Evolutionary conservation across 164 flowering plant genomes (phyloP).

Genomic region (Nymphaea thermarum): DNA sequence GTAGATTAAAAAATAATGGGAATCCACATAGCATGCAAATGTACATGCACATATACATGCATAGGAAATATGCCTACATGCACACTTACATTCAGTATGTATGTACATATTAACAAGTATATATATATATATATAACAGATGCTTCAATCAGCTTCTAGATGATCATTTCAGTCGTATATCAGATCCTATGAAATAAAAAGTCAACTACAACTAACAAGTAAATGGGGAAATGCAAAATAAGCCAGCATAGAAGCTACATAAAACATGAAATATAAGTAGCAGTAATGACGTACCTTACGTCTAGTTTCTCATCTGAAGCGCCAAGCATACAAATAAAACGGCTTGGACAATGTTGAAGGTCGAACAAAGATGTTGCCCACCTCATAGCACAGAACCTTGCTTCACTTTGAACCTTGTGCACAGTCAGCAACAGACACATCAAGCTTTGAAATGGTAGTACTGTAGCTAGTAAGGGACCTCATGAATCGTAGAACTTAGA

Average conservation of each 20-base stretch:
- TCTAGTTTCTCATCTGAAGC: slow-evolving; percentile 85
- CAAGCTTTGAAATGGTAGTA: not conserved
- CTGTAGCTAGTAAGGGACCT: not conserved
- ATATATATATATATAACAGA: too few relatives aligned
- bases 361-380: slow-evolving; percentile 90
- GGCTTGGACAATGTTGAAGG: slow-evolving; percentile 80
- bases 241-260: not conserved
- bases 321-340: slow-evolving; percentile 89
- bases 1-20: too few relatives aligned
- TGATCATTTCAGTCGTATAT: too few relatives aligned
- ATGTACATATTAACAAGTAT: not conserved
- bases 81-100: not conserved
- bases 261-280: too few relatives aligned
- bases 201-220: not conserved
- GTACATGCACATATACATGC: not conserved
- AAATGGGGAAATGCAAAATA: not conserved
- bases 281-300: slow-evolving; percentile 43
- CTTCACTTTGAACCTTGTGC: slow-evolving; percentile 82
- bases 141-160: too few relatives aligned
- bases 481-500: not conserved
- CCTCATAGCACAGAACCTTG: slow-evolving; percentile 88
- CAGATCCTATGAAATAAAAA: not conserved
- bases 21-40: too few relatives aligned
- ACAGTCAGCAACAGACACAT: not conserved
- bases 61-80: not conserved